Evolutionary conservation across 1,284 basidiomycete genomes (phyloP).

Genomic region (Apiotrichum akiyoshidainum): DNA sequence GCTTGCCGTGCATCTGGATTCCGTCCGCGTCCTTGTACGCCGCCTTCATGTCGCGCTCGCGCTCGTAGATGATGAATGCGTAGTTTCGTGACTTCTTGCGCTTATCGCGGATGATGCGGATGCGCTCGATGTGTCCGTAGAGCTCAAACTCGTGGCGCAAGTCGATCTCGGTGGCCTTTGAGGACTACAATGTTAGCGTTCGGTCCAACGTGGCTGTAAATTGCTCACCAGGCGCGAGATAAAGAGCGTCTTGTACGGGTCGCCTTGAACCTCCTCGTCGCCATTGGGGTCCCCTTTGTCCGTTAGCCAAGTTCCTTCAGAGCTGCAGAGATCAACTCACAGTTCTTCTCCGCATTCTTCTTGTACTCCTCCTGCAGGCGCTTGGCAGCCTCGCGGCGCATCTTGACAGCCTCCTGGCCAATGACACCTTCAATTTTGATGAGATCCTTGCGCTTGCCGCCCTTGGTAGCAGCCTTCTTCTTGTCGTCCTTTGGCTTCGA

Average conservation of each 20-base stretch:
- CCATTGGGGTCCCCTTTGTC: slow-evolving; percentile 53
- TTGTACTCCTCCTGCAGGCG: slow-evolving; percentile 76
- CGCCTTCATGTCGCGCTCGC: slow-evolving; percentile 99
- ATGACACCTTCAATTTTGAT: slow-evolving; percentile 55
- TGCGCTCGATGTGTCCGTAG: slow-evolving; percentile 89
- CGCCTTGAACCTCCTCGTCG: slow-evolving; percentile 88
- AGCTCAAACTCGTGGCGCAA: slow-evolving; percentile 90
- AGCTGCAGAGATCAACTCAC: slow-evolving; percentile 54
- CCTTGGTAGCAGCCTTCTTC: slow-evolving; percentile 56
- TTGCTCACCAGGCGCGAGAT: slow-evolving; percentile 77
- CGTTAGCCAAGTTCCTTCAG: background rate
- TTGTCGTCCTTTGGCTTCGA: slow-evolving; percentile 48
- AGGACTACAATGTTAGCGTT: slow-evolving; percentile 54
- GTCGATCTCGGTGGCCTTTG: slow-evolving; percentile 84
- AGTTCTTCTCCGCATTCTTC: slow-evolving; percentile 74
- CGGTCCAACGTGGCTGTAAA: background rate
- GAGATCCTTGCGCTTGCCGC: slow-evolving; percentile 61
- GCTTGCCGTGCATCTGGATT: slow-evolving; percentile 88
- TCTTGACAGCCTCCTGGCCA: slow-evolving; percentile 57
- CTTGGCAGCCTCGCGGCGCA: slow-evolving; percentile 72
- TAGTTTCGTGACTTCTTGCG: slow-evolving; percentile 84
- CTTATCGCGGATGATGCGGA: slow-evolving; percentile 85
- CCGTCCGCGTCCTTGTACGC: slow-evolving; percentile 99
- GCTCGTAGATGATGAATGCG: slow-evolving; percentile 95
- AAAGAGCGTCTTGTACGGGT: slow-evolving; percentile 98